Conservation (phyloP, 177 flowering plant genomes). For the Vitis hybrid region DNA sequence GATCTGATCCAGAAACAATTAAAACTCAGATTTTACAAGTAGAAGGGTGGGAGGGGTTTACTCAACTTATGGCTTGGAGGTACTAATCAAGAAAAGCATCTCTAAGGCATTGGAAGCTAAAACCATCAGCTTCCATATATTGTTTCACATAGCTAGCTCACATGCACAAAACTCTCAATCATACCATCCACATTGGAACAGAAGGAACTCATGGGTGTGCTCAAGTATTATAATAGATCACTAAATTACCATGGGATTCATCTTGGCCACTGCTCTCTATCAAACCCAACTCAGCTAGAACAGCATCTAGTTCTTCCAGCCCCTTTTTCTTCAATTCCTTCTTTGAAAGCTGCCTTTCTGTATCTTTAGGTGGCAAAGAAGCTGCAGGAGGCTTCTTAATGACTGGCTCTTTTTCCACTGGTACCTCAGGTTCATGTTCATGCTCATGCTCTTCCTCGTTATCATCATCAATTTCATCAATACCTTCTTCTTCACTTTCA, state of each 20-base stretch:
- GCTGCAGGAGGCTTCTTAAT: constrained; percentile 38
- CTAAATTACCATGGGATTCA: constrained; percentile 40
- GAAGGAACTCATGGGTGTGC: neutral
- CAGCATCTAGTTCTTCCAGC: constrained; percentile 81
- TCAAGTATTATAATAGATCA: neutral
- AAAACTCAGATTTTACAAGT: neutral
- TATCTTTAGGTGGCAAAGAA: constrained; percentile 49
- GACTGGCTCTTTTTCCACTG: constrained; percentile 33
- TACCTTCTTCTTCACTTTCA: constrained; percentile 70
- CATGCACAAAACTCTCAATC: neutral
- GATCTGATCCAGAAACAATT: neutral
- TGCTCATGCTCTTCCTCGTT: constrained; percentile 69
- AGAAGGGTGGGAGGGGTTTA: neutral
- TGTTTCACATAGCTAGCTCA: neutral
- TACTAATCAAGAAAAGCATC: neutral
- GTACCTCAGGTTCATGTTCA: constrained; percentile 57
- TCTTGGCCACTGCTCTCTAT: constrained; percentile 37
- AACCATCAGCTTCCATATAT: neutral
- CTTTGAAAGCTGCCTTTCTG: constrained; percentile 90
- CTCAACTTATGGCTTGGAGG: neutral
- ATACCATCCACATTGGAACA: neutral
- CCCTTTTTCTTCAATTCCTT: constrained; percentile 82
- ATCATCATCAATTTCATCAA: constrained; percentile 72
- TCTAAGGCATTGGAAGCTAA: neutral
- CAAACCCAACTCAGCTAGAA: constrained; percentile 70